Evolutionary conservation across 1,139 yeast species (phyloP).

Genomic region (Zygosaccharomyces pseudobailii): DNA sequence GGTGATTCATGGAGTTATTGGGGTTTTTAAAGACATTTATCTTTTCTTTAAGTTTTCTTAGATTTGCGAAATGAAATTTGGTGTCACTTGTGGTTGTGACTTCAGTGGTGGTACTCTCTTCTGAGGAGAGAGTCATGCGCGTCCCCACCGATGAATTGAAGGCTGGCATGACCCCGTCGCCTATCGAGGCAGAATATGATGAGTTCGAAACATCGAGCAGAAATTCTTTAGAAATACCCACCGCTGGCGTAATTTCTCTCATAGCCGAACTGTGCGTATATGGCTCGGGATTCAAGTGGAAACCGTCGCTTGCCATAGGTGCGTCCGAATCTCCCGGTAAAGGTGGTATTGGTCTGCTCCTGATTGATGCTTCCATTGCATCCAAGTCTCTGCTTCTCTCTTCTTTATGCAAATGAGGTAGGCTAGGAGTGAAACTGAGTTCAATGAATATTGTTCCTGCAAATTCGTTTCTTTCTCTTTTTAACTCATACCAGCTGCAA

Average conservation of each 20-base stretch:
- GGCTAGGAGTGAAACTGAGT: slow-evolving; percentile 81
- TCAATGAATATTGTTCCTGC: slow-evolving; percentile 90
- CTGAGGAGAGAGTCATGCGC: slow-evolving; percentile 18
- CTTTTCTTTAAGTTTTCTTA: slow-evolving; percentile 33
- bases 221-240: neutral
- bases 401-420: slow-evolving; percentile 34
- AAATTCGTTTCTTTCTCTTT: slow-evolving; percentile 55
- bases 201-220: slow-evolving; percentile 2
- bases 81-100: slow-evolving; percentile 26
- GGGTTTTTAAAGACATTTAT: slow-evolving; percentile 34
- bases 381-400: slow-evolving; percentile 14
- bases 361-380: slow-evolving; percentile 28
- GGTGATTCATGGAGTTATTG: slow-evolving; percentile 12
- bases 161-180: neutral
- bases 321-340: slow-evolving; percentile 30
- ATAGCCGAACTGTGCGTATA: slow-evolving; percentile 31
- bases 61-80: slow-evolving; percentile 33
- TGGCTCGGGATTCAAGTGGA: slow-evolving; percentile 4
- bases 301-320: neutral
- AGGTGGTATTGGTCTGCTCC: slow-evolving; percentile 38
- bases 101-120: slow-evolving; percentile 21
- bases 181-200: neutral
- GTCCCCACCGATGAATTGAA: slow-evolving; percentile 25
- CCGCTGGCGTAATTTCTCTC: slow-evolving; percentile 25
- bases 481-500: slow-evolving; percentile 79